Base-by-base conservation (phyloP, 306 rosid genomes). In the barrel medic (Medicago truncatula) region DNA sequence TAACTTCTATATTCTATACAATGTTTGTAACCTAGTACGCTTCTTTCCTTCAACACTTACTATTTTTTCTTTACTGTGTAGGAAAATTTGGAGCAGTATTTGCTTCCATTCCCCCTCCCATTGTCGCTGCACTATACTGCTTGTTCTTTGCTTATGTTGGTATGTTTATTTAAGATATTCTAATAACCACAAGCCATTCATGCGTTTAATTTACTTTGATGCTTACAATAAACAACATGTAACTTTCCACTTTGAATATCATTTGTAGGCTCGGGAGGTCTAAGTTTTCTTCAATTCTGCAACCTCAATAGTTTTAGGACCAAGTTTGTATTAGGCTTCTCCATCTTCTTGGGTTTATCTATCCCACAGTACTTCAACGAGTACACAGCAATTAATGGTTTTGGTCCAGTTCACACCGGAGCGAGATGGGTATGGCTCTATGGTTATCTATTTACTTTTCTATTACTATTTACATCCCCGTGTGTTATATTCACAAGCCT, bases 51-150 rank as follows among this genome's bases (percentile, higher is more conserved):
- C 52, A 20, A 41, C 60, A 62, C 39, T 57, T 20, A 2, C 46
- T 28, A 13, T 31, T 52, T 40, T 74, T 54, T 85, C 73, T 57
- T 72, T 50, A 2, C 25, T 66, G 16, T 56, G 62, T 84, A 96
- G 99, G 99, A 49, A 96, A 96, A 89, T 96, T 96, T 50, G 99
- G 99, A 77, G 99, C 99, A 7, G 85, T 95, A 70, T 90, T 95
- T 0, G 99, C 99, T 6, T 95, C 99, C 17, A 95, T 95, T 56
- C 99, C 99, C 16, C 97, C 88, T 17, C 80, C 99, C 54, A 96
- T 96, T 41, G 17, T 96, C 74, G 98, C 98, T 54, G 99, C 99
- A 77, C 63, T 96, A 39, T 96, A 96, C 76, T 96, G 99, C 81
- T 84, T 96, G 79, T 92, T 96, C 89, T 96, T 96, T 17, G 99